Base-by-base conservation (phyloP, 2,329 filamentous ascomycete species). In the Dothistroma septosporum region DNA sequence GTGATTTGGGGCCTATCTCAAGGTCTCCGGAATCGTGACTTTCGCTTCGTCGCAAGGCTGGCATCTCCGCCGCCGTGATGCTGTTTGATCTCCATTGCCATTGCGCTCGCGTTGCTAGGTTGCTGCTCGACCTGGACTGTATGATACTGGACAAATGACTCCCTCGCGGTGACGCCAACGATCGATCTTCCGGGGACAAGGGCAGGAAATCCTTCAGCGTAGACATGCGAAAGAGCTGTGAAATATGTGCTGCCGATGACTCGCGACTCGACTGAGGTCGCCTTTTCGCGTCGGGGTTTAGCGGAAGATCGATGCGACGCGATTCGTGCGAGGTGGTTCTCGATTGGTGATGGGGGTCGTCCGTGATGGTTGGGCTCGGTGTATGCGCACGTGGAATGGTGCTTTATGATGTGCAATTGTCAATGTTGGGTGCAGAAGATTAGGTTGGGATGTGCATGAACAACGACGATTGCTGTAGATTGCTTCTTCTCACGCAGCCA, bases 91-190 rank as follows among this genome's bases (percentile, higher is more conserved):
- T 52, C 24, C 54, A 28, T 56, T 41, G 35, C 56, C 58, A 57
- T 54, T 58, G 44, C 47, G 59, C 35, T 22, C 57, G 57, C 19
- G 55, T 60, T n/a, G 62, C 55, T 24, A 68, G 55, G 33, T 70
- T 70, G 11, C 64, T 61, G 22, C 58, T 55, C 8, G 69, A 71
- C 16, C 66, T 66, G 11, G 59, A 50, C 49, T 66, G 63, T 21
- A 74, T 65, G 16, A 74, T 56, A 11, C 62, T 63, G n/a, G 77
- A 77, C 8, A 80, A 70, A 52, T 76, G 72, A 54, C 78, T 77
- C 1, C 77, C 77, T n/a, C 78, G 76, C 31, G 77, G 77, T 0
- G 77, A 76, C 5, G 80, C 67, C 2, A 73, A 65, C 3, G 70
- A 59, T 9, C 61, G 50, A 46, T 60, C 58, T 19, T 78, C 72